A percentile compares a stretch with the other conserved stretches of the same genome.
phyloP scores from a whole-genome alignment of 1,284 basidiomycete genomes.

The Coniferiporia sulphurascens region DNA sequence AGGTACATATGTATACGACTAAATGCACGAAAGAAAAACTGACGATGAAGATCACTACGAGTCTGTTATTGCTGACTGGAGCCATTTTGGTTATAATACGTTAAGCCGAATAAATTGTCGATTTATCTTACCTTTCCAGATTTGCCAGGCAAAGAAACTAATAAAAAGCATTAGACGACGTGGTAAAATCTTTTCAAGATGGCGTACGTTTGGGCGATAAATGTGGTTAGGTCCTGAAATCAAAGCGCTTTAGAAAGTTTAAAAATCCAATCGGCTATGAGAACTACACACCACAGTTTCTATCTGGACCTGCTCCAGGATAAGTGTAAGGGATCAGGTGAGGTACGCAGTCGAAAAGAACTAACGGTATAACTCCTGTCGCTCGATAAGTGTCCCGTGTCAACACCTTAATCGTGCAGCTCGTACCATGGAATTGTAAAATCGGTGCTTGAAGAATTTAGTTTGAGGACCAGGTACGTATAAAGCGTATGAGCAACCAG shows the following conservation, averaged over 20 bases:
- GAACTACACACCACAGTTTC: conserved; percentile 1
- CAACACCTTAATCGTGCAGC: too few species aligned
- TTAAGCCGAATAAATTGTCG: not conserved
- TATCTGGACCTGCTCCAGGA: not conserved
- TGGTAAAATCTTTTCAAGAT: not conserved
- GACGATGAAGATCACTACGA: not conserved
- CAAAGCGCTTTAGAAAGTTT: not conserved
- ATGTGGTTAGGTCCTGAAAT: conserved; percentile 1
- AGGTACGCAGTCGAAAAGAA: not conserved
- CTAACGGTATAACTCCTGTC: conserved; percentile 5
- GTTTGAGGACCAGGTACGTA: conserved; percentile 1
- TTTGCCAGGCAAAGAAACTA: conserved; percentile 9
- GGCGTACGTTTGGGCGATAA: not conserved
- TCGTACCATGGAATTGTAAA: conserved; percentile 4
- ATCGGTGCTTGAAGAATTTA: not conserved
- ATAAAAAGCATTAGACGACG: too few species aligned
- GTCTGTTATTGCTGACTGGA: conserved; percentile 3
- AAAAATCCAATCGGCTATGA: not conserved
- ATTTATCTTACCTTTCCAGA: not conserved
- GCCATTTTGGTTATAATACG: too few species aligned
- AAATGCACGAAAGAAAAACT: not conserved
- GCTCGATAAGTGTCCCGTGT: not conserved
- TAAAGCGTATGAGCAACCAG: conserved; percentile 2
- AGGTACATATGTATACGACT: not conserved
- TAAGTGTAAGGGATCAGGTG: not conserved